Evolutionary conservation across 257 asterid genomes (phyloP).

Genomic region (Capsicum pubescens): DNA sequence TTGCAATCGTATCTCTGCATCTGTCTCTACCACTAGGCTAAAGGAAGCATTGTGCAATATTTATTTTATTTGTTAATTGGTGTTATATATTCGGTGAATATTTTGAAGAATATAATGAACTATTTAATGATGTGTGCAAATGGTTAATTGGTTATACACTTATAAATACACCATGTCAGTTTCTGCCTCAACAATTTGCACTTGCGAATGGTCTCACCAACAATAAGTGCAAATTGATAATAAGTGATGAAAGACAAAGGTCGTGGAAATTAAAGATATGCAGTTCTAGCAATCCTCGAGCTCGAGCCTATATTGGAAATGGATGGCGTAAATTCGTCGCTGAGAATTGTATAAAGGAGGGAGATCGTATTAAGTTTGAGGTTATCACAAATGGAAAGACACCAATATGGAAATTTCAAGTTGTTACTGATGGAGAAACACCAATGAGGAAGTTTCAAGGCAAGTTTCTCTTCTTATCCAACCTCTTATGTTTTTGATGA

Average conservation of each 20-base stretch:
- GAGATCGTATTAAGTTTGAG: not conserved
- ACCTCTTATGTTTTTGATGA: not conserved
- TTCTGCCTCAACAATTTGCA: not conserved
- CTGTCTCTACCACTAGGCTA: too few species aligned
- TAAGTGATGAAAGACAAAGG: not conserved
- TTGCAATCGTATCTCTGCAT: too few species aligned
- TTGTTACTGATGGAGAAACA: not conserved
- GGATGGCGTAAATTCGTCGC: not conserved
- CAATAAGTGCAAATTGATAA: not conserved
- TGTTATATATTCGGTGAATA: too few species aligned
- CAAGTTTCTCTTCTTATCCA: not conserved
- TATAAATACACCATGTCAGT: not conserved
- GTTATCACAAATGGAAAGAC: not conserved
- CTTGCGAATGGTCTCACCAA: not conserved
- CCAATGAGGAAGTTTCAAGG: not conserved
- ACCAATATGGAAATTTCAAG: not conserved
- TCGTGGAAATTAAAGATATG: not conserved
- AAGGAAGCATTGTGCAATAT: too few species aligned
- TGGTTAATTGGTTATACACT: not conserved
- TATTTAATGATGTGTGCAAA: too few species aligned
- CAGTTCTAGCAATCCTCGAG: not conserved
- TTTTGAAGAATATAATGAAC: not conserved
- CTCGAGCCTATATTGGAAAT: not conserved
- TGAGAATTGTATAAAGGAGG: not conserved
- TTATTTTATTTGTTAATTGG: not conserved